Evolutionary conservation across 2,329 filamentous ascomycete species (phyloP), one percentile per base, ranked within the genome.

Genomic region (Ceratocystis ficicola): DNA sequence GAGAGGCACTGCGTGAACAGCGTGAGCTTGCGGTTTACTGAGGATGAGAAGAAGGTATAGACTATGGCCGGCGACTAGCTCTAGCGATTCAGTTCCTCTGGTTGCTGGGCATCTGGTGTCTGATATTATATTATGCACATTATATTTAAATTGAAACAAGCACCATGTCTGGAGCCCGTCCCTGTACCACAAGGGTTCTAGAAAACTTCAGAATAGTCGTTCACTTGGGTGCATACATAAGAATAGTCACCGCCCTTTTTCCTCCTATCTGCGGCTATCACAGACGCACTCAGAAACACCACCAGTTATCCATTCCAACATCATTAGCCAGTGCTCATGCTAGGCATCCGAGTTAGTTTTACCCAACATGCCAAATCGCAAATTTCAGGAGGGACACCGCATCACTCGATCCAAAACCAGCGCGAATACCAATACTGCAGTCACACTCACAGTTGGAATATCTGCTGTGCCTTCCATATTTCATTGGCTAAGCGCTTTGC

Each of bases 1-100:
- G 94, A 99, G 83, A 83, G 94, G 68, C 94, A 99, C 78, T 99
- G 94, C 73, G 94, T 99, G 67, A 99, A 97, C 74, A 94, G 90
- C 72, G 78, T 97, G 64, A 95, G 89, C 74, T 78, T 97, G 76
- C 94, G 86, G 71, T 97, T 99, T 73, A 82, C 60, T 12, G 66
- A 68, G 8, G 50, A 68, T 2, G 64, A 15, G 28, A 55, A 44
- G 28, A 62, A 66, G 44, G 28, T n/a, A 28, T 59, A 36, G 55
- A 28, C 30, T n/a, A n/a, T 59, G 30, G 55, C 32, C 22, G 17
- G 25, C 2, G 48, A 52, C 48, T 52, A 25, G 5, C 48, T 52
- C 2, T 8, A 52, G 10, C 20, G 3, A 25, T 52, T 22, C 48
- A 28, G 48, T 25, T 52, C 10, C 48, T 25, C 17, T 48, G 46